A percentile compares a stretch with the other conserved stretches of the same genome.
Conservation (phyloP, 164 flowering plant species). For the Pachysandra terminalis region DNA sequence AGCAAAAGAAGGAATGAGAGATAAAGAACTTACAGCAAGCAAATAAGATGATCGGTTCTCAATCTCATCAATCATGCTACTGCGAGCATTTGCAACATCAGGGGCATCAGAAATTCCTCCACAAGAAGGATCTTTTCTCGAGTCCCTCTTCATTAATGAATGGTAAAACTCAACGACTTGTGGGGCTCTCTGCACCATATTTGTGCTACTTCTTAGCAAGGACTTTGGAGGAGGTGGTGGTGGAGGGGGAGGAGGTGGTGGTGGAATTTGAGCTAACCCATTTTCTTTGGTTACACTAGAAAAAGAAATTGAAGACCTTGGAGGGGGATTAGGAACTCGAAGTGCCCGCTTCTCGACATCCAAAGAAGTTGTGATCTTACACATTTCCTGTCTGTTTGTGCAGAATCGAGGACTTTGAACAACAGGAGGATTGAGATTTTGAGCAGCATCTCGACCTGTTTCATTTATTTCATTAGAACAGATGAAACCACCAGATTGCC, state of each 20-base stretch:
- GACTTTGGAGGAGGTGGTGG: constrained; percentile 73
- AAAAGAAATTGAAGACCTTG: constrained; percentile 57
- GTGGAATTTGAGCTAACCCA: constrained; percentile 26
- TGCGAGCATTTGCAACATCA: constrained; percentile 66
- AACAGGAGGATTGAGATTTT: constrained; percentile 32
- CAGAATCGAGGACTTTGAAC: constrained; percentile 32
- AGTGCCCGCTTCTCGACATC: constrained; percentile 72
- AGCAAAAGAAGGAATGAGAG: neutral
- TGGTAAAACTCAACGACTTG: constrained; percentile 94
- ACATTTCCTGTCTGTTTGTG: constrained; percentile 32
- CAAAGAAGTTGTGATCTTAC: constrained; percentile 27
- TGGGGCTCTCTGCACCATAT: constrained; percentile 72
- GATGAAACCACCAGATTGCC: constrained; percentile 75
- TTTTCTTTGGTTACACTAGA: constrained; percentile 36
- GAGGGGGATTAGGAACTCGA: constrained; percentile 86
- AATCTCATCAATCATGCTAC: constrained; percentile 94
- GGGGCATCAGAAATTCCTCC: constrained; percentile 50
- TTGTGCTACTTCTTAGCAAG: constrained; percentile 31
- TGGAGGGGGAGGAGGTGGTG: constrained; percentile 75
- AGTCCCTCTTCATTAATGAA: constrained; percentile 88
- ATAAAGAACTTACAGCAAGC: constrained; percentile 71
- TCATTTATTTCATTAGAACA: constrained; percentile 48
- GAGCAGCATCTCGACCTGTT: constrained; percentile 22
- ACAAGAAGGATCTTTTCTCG: constrained; percentile 64
- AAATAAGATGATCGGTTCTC: constrained; percentile 89